These are phyloP conservation scores for Astragalus membranaceus DNA, from an alignment of 306 rosid species.

Conservation along the genomic window DNA sequence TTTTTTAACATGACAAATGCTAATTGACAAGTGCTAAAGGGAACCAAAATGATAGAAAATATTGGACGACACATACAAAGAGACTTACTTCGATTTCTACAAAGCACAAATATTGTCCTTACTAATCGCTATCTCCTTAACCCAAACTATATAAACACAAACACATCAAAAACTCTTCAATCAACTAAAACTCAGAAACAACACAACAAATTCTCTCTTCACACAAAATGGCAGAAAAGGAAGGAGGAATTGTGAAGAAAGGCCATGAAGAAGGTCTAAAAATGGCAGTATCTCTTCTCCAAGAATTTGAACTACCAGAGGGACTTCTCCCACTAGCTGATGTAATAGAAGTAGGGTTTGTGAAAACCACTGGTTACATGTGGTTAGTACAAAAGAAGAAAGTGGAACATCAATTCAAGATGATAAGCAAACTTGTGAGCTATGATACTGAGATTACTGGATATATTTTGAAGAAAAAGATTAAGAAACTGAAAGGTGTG, in stretches of 20 bases:
- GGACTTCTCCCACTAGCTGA: slow-evolving; percentile 72
- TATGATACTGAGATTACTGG: slow-evolving; percentile 62
- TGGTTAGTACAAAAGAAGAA: slow-evolving; percentile 82
- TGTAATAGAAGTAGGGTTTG: slow-evolving; percentile 71
- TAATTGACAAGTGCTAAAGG: slow-evolving; percentile 12
- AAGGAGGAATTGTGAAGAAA: slow-evolving; percentile 64
- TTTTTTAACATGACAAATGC: background rate
- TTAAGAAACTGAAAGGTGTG: slow-evolving; percentile 80
- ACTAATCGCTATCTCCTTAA: background rate
- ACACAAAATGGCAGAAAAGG: slow-evolving; percentile 62
- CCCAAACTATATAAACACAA: background rate
- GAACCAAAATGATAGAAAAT: background rate
- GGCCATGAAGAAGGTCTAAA: slow-evolving; percentile 68
- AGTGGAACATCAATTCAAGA: slow-evolving; percentile 81
- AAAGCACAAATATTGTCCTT: slow-evolving; percentile 29
- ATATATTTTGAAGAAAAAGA: slow-evolving; percentile 44
- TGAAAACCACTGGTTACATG: slow-evolving; percentile 56
- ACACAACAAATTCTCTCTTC: background rate
- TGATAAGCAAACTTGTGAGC: slow-evolving; percentile 68
- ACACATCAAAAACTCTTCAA: background rate
- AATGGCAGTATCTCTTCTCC: slow-evolving; percentile 44
- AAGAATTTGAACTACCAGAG: slow-evolving; percentile 61
- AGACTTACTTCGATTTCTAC: slow-evolving; percentile 29
- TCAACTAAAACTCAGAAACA: background rate
- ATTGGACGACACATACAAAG: slow-evolving; percentile 30